Base-by-base conservation (phyloP, 2,329 filamentous ascomycete genomes). In the Aspergillus japonicus region DNA sequence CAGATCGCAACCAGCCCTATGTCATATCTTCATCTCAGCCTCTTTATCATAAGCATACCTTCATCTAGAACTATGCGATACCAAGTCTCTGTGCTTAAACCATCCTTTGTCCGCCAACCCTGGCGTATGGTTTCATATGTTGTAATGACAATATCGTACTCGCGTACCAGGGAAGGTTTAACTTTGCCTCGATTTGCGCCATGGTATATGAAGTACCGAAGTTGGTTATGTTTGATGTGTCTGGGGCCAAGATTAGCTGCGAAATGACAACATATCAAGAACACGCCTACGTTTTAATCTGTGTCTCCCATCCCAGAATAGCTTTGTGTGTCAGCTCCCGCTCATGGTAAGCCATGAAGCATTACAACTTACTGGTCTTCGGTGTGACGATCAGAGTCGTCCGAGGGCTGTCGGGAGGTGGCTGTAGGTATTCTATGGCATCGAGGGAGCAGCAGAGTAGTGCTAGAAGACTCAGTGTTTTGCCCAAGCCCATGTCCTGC, bases 401-500 rank as follows among this genome's bases (percentile, higher is more conserved):
- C n/a, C 54, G 16, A 12, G 54, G 53, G 4, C 3, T 26, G 6
- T 24, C 16, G 2, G 29, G 29, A 31, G 33, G 5, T 29, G 2
- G 4, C 16, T 35, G 8, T 29, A 29, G 26, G 8, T 6, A 29
- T 12, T 57, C 49, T 5, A 39, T 4, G 12, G 7, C 10, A 47
- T 57, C 58, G 2, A 60, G 42, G 5, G 31, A 42, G 7, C 23
- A n/a, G 23, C 53, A 56, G n/a, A 60, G 19, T 7, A 57, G 29
- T 3, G 53, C 7, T 51, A 60, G 58, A 3, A 33, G 6, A 19
- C 23, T 48, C 2, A 60, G 16, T 19, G 58, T 60, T 23, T 60
- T 60, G 3, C 58, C 58, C 8, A 60, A 39, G 4, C 58, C 58
- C 58, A 60, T 60, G 16, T 60, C 57, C 53, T 59, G 39, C 16